These are phyloP conservation scores for Coffea eugenioides DNA, from an alignment of 257 asterid genomes.

Conservation along the genomic window DNA sequence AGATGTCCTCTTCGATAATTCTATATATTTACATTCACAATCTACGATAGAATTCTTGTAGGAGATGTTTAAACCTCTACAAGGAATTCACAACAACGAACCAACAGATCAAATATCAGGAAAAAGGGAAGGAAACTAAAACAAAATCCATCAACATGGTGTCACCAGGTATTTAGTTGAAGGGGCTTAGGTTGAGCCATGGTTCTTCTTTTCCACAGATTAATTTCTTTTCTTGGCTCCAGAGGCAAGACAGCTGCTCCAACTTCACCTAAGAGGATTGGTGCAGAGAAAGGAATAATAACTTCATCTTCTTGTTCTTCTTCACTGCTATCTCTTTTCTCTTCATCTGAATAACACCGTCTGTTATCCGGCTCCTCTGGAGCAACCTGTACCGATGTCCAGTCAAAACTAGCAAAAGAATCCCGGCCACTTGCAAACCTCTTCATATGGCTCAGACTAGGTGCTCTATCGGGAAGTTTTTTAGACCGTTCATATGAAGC, in stretches of 20 bases:
- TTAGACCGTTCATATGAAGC: slow-evolving; percentile 6
- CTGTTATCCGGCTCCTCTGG: slow-evolving; percentile 29
- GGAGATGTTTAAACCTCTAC: not conserved
- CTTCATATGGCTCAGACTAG: slow-evolving; percentile 48
- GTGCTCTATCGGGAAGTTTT: slow-evolving; percentile 18
- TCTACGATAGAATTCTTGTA: not conserved
- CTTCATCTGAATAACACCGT: slow-evolving; percentile 41
- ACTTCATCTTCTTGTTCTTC: slow-evolving; percentile 27
- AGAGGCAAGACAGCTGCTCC: slow-evolving; percentile 20
- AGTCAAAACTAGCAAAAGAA: slow-evolving; percentile 54
- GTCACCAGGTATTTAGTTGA: slow-evolving; percentile 19
- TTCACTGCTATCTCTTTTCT: slow-evolving; percentile 6
- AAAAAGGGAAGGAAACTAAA: not conserved
- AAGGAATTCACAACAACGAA: not conserved
- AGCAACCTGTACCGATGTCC: slow-evolving; percentile 43
- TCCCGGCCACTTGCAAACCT: slow-evolving; percentile 73
- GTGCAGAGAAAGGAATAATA: slow-evolving; percentile 56
- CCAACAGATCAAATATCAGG: not conserved
- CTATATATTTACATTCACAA: not conserved
- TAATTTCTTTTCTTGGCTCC: slow-evolving; percentile 84
- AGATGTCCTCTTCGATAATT: not conserved
- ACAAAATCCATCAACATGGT: not conserved
- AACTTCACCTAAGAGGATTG: slow-evolving; percentile 27
- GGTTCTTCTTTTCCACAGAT: slow-evolving; percentile 86
- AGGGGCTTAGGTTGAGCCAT: slow-evolving; percentile 73